Evolutionary conservation across 2,329 filamentous ascomycete species (phyloP).

Genomic region (Colletotrichum sansevieriae): DNA sequence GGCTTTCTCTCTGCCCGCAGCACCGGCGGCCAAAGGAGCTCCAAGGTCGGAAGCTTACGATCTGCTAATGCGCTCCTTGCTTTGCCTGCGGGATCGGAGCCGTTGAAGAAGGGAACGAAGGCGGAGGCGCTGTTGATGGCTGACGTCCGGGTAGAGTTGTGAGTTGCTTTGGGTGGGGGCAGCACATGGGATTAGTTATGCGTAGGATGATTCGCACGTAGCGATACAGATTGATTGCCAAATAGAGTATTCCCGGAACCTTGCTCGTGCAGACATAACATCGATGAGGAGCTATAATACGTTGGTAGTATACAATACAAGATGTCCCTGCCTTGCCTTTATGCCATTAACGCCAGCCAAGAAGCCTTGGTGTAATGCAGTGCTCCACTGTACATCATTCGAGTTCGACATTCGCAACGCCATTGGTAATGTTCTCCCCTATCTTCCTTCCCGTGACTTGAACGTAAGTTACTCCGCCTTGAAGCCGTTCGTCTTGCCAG

Average conservation of each 20-base stretch:
- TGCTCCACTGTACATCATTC: slow-evolving; percentile 40
- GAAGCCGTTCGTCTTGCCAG: slow-evolving; percentile 85
- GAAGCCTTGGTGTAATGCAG: slow-evolving; percentile 43
- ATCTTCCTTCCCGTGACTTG: slow-evolving; percentile 2
- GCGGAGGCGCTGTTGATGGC: slow-evolving; percentile 87
- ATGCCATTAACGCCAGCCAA: slow-evolving; percentile 44
- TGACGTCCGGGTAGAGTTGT: slow-evolving; percentile 47
- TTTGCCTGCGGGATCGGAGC: slow-evolving; percentile 74
- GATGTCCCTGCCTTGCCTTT: slow-evolving; percentile 42
- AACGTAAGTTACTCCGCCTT: slow-evolving; percentile 50
- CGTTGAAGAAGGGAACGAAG: slow-evolving; percentile 75
- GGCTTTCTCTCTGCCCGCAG: slow-evolving; percentile 80
- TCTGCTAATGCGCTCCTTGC: slow-evolving; percentile 90
- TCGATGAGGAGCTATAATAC: slow-evolving; percentile 41
- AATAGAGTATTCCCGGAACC: no score
- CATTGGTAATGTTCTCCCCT: slow-evolving; percentile 24
- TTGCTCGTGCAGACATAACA: slow-evolving; percentile 30
- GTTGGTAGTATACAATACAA: slow-evolving; percentile 42
- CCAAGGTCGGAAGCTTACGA: slow-evolving; percentile 87
- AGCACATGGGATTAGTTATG: not conserved
- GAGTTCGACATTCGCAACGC: slow-evolving; percentile 28
- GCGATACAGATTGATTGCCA: not conserved
- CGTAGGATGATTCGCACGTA: not conserved
- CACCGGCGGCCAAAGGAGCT: slow-evolving; percentile 92
- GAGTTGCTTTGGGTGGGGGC: not conserved